Conservation (phyloP, 1,284 basidiomycete species). For the Crocinoboletus sp. region DNA sequence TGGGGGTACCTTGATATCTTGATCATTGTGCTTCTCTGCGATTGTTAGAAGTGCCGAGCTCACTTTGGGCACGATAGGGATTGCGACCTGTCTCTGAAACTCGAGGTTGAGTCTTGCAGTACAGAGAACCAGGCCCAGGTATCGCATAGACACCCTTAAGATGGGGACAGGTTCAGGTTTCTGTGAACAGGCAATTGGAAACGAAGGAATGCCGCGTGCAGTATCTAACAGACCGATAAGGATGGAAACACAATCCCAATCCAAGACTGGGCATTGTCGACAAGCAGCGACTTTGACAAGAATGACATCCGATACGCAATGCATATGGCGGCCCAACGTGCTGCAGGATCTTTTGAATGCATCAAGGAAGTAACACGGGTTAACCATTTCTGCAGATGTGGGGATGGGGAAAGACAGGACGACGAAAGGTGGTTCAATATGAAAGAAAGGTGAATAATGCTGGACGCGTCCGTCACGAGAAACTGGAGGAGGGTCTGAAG, state of each 20-base stretch:
- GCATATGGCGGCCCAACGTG: conserved; percentile 72
- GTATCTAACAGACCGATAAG: conserved; percentile 54
- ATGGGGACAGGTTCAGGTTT: conserved; percentile 60
- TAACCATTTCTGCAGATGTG: conserved; percentile 69
- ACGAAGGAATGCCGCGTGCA: conserved; percentile 20
- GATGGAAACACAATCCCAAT: conserved; percentile 56
- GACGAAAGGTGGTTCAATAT: conserved; percentile 49
- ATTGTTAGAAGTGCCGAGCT: conserved; percentile 52
- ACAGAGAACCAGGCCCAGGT: conserved; percentile 56
- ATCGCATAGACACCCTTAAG: conserved; percentile 55
- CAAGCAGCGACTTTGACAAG: conserved; percentile 53
- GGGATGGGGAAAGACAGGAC: conserved; percentile 51
- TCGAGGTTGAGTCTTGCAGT: conserved; percentile 56
- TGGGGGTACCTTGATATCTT: conserved; percentile 42
- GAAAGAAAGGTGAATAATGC: conserved; percentile 53
- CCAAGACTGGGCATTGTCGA: conserved; percentile 71
- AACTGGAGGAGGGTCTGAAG: conserved; percentile 65
- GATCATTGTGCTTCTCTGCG: conserved; percentile 46
- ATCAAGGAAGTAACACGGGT: conserved; percentile 64
- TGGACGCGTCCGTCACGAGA: conserved; percentile 59
- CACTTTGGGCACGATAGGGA: conserved; percentile 69
- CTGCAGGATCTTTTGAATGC: conserved; percentile 65
- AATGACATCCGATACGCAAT: conserved; percentile 61
- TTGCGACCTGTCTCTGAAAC: conserved; percentile 70
- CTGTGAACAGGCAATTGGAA: conserved; percentile 36